Conservation (phyloP, 1,284 basidiomycete genomes). For the Stygiomarasmius scandens region DNA sequence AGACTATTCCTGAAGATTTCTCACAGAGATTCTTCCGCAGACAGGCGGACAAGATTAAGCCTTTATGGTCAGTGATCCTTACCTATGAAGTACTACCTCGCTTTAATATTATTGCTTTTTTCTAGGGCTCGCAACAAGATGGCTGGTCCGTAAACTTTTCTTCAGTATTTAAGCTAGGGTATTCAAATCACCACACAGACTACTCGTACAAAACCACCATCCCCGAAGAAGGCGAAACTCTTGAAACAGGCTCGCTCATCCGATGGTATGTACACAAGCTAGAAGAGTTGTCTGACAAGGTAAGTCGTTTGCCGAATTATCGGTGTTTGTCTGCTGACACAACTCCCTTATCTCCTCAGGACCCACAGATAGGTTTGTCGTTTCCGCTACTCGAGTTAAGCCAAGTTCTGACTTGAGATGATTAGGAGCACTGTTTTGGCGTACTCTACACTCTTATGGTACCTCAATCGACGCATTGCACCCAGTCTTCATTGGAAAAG, state of each 20-base stretch:
- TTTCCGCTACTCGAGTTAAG: background rate
- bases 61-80: conserved; percentile 21
- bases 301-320: background rate
- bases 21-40: conserved; percentile 19
- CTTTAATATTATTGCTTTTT: too few species aligned
- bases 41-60: conserved; percentile 20
- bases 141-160: background rate
- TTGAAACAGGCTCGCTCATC: conserved; percentile 9
- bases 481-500: conserved; percentile 23
- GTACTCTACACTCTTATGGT: conserved; percentile 11
- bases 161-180: background rate
- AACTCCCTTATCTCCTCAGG: background rate
- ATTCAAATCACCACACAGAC: conserved; percentile 3
- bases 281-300: conserved; percentile 2
- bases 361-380: background rate
- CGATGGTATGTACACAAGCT: conserved; percentile 19
- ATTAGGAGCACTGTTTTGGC: conserved; percentile 2
- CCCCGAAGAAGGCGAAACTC: conserved; percentile 20
- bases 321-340: background rate
- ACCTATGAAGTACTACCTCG: too few species aligned
- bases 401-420: background rate
- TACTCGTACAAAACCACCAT: conserved; percentile 17
- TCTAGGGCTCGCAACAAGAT: conserved; percentile 1
- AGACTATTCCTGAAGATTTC: conserved; percentile 12
- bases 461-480: conserved; percentile 19